Evolutionary conservation across 371 early-diverging fungal genomes (phyloP).

Genomic region (Actinomucor elegans): DNA sequence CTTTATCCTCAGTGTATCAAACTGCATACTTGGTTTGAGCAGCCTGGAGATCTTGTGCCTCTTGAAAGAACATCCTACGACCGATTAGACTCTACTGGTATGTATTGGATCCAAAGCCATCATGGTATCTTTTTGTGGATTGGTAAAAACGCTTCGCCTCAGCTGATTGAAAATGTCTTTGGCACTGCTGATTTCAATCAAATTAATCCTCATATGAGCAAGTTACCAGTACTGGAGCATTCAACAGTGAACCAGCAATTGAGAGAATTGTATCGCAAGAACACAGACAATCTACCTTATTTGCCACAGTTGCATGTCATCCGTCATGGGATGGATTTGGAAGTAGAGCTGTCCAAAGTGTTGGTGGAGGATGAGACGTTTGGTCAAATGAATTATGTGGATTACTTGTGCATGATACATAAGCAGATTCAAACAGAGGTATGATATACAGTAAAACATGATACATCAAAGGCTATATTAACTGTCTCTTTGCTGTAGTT

Average conservation of each 20-base stretch:
- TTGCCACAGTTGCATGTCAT: slow-evolving; percentile 50
- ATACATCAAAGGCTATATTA: not conserved
- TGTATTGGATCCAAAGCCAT: slow-evolving; percentile 58
- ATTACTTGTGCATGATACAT: slow-evolving; percentile 88
- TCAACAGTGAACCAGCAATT: slow-evolving; percentile 3
- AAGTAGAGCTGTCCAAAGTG: slow-evolving; percentile 61
- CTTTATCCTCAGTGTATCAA: slow-evolving; percentile 83
- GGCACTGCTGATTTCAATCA: slow-evolving; percentile 20
- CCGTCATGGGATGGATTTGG: slow-evolving; percentile 67
- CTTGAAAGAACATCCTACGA: slow-evolving; percentile 76
- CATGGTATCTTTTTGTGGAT: slow-evolving; percentile 34
- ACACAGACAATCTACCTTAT: slow-evolving; percentile 11
- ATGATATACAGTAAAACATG: not conserved
- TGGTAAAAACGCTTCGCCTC: slow-evolving; percentile 21
- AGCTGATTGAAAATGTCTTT: slow-evolving; percentile 20
- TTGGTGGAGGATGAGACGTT: slow-evolving; percentile 83
- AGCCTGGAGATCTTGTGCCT: slow-evolving; percentile 19
- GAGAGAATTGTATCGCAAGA: not conserved
- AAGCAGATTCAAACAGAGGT: slow-evolving; percentile 81
- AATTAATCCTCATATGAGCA: slow-evolving; percentile 16
- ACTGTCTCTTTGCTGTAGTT: slow-evolving; percentile 20
- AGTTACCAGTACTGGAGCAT: slow-evolving; percentile 1
- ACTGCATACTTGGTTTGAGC: slow-evolving; percentile 18
- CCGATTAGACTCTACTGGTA: slow-evolving; percentile 68
- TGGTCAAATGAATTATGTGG: slow-evolving; percentile 88